Base-by-base conservation (phyloP, 2,329 filamentous ascomycete species). In the Curvularia lunata region DNA sequence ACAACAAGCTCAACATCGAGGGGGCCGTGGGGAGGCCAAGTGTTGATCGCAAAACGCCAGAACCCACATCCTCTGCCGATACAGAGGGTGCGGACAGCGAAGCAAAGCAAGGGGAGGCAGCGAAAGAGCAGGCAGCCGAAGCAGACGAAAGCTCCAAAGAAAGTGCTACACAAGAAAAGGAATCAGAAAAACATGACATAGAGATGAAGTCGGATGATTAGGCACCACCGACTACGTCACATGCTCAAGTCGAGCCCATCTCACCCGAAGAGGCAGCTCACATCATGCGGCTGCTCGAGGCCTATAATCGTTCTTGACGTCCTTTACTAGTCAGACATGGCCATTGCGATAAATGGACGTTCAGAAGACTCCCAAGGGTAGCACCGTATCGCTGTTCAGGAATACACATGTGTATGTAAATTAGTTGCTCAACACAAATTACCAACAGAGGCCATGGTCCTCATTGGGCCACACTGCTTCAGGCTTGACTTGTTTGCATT, bases 1-100 rank as follows among this genome's bases (percentile, higher is more conserved):
- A 79, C 90, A 76, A 78, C 63, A 51, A 79, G 12, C 60, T 77
- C 27, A 62, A 78, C 47, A 71, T 77, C 45, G 75, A 76, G 51
- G 75, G 70, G 5, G 75, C 75, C 0, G 65, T 77, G 5, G 75
- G 75, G 18, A 66, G 75, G 40, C 70, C 73, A 30, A 74, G 73
- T 49, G 48, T 76, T 1, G 67, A 68, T 23, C 64, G 66, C 51
- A 74, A 66, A 54, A 75, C 71, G 48, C 72, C 72, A 8, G 65
- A 58, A 7, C 61, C 64, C 1, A 34, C 42, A 2, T 50, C 52
- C 19, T 38, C 62, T 30, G 25, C 30, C 10, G 48, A 40, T 3
- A 51, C 47, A 25, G 61, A 63, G 13, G 38, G 41, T 5, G 67
- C 62, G 27, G 67, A 69, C 16, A 66, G 71, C 48, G 65, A 63